Base-by-base conservation (phyloP, 176 grass and related monocot species). In the Thinopyrum elongatum region DNA sequence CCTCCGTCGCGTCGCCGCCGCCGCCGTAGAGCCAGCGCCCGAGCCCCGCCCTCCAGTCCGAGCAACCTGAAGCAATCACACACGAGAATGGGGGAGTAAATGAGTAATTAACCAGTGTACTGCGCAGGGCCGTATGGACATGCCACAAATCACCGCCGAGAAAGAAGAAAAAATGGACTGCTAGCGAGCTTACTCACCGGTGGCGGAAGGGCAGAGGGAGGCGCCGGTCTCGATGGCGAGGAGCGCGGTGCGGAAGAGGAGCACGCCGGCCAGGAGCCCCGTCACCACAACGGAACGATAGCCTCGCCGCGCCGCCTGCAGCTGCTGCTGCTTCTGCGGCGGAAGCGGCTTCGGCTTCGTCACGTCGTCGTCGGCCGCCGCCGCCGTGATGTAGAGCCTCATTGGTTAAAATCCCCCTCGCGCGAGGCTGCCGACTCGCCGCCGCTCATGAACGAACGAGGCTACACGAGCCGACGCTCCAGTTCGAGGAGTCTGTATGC, bases 211-310 rank as follows among this genome's bases (percentile, higher is more conserved):
- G 90, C 95, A 93, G 65, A 98, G 88, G 12, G 93, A 91, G 77
- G 88, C 90, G 21, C 94, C 92, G 49, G 94, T 85, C 61, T 99
- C 97, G 51, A 99, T 59, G 57, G 89, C 89, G 74, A 99, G 90
- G 69, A 99, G 93, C 22, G 89, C 94, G 46, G 90, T 65, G 53
- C 97, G 88, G 65, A 97, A 83, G 87, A 99, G 85, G 60, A 99
- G 92, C 83, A 97, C 65, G 3, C 90, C 94, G 8, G 89, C 88
- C n/a, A 96, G 62, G 84, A 99, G 80, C 31, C 86, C 90, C 79
- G 92, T 82, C 22, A 86, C 90, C 19, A 94, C 41, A 6, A 55
- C 47, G 29, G 94, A 86, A 2, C 97, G 92, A 49, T 61, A 91
- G 1, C 88, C 74, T 62, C 85, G 85, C 47, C 93, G 80, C 78